A percentile compares a stretch with the other conserved stretches of the same genome.
Evolutionary conservation across 441 rosid species (phyloP).

Genomic region (Iberis amara): DNA sequence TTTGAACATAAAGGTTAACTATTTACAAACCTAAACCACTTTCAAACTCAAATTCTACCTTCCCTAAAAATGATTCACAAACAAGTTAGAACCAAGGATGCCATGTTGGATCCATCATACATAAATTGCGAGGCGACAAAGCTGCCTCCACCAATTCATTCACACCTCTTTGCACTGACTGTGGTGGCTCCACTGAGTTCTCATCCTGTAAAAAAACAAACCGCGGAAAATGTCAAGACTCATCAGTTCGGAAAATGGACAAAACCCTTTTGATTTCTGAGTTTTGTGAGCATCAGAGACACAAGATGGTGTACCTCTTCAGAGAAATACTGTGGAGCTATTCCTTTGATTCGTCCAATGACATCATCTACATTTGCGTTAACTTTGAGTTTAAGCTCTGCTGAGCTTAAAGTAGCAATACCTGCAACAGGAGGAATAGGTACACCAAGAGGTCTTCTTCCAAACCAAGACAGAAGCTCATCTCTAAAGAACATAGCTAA

Average conservation of each 20-base stretch:
- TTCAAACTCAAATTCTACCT: slow-evolving; percentile 17
- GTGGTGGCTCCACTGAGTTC: slow-evolving; percentile 69
- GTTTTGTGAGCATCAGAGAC: not conserved
- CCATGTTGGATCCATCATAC: slow-evolving; percentile 99
- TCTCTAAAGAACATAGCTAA: slow-evolving; percentile 97
- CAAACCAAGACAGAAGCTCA: slow-evolving; percentile 88
- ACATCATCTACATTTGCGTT: slow-evolving; percentile 72
- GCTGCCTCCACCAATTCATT: slow-evolving; percentile 84
- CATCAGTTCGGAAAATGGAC: slow-evolving; percentile 1
- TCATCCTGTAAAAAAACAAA: slow-evolving; percentile 54
- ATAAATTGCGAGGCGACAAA: slow-evolving; percentile 73
- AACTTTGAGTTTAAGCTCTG: slow-evolving; percentile 73
- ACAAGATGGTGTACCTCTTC: slow-evolving; percentile 63
- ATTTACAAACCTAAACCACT: slow-evolving; percentile 29
- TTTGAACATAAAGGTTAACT: slow-evolving; percentile 15
- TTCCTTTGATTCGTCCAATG: slow-evolving; percentile 62
- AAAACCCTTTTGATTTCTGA: not conserved
- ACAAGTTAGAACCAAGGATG: slow-evolving; percentile 88
- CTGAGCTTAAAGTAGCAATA: slow-evolving; percentile 53
- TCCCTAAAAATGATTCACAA: slow-evolving; percentile 12
- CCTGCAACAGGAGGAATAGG: slow-evolving; percentile 55
- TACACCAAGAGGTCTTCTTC: slow-evolving; percentile 82
- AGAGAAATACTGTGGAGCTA: slow-evolving; percentile 69
- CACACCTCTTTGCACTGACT: slow-evolving; percentile 87
- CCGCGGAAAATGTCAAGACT: slow-evolving; percentile 1